Base-by-base conservation (phyloP, 2,329 filamentous ascomycete genomes). In the Aspergillus candidus region DNA sequence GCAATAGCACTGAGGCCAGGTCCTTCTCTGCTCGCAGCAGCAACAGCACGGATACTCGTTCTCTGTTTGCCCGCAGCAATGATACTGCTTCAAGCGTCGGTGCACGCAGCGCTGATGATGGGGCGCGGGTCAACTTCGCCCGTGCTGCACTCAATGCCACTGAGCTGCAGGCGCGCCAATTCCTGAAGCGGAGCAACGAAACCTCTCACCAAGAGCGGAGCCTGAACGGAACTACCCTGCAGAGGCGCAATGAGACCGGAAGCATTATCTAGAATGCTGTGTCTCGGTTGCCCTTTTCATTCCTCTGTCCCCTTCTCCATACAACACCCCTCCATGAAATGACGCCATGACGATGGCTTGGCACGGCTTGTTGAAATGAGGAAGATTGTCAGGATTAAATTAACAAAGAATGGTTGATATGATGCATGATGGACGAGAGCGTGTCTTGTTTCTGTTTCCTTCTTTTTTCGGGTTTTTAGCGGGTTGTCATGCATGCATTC, bases 121-220 rank as follows among this genome's bases (percentile, higher is more conserved):
- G 41, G 13, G 41, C 43, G 37, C 29, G 30, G 32, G 41, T 31
- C 15, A 31, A 34, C 22, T 39, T 40, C 31, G 13, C 49, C 38
- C 50, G 46, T 8, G 44, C 31, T 35, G 34, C 45, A 12, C 13
- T 41, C 33, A 51, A 50, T 35, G 18, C 35, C 22, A 52, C 46
- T 40, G 43, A 43, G 6, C n/a, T 32, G 2, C 32, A 38, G 17
- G 47, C 32, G 14, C 17, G 15, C 14, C 32, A 34, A 11, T 38
- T 43, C 27, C 33, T 29, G 17, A 11, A n/a, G 11, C 37, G 43
- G 15, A 32, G 40, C 14, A 52, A 52, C 15, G 34, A 42, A 4
- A 52, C 51, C 27, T 22, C 31, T 11, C 32, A 46, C 22, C 40
- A 44, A 30, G 31, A 38, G 11, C 40, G 37, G 40, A 32, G 30